Conservation (phyloP, 2,329 filamentous ascomycete genomes). For the Berkeleyomyces basicola region DNA sequence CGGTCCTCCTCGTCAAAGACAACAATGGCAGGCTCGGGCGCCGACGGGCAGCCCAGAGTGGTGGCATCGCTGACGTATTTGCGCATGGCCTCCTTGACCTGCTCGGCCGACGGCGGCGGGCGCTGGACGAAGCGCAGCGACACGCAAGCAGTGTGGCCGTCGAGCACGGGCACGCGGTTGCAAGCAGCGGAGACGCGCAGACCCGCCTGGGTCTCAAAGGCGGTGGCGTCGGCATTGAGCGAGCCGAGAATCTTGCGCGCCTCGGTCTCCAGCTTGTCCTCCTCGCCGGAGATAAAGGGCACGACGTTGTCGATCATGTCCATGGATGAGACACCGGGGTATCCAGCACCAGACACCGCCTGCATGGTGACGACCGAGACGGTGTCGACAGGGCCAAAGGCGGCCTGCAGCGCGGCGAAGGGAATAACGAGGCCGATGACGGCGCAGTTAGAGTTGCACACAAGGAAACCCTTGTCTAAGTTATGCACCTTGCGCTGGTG, state of each 20-base stretch:
- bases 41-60: conserved; percentile 70
- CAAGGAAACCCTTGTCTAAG: conserved; percentile 73
- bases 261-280: conserved; percentile 91
- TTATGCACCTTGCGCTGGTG: conserved; percentile 61
- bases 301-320: conserved; percentile 94
- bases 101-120: conserved; percentile 55
- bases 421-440: conserved; percentile 94
- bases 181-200: conserved; percentile 75
- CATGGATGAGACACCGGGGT: conserved; percentile 81
- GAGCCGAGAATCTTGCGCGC: conserved; percentile 83
- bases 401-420: conserved; percentile 73
- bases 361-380: conserved; percentile 82
- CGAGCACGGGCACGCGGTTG: conserved; percentile 85
- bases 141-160: conserved; percentile 91
- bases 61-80: conserved; percentile 71
- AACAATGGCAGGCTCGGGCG: conserved; percentile 63
- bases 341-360: conserved; percentile 83
- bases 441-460: conserved; percentile 97
- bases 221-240: conserved; percentile 53
- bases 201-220: conserved; percentile 56
- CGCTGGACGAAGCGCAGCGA: conserved; percentile 65
- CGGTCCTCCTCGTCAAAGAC: conserved; percentile 83
- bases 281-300: conserved; percentile 82
- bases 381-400: conserved; percentile 65
- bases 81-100: conserved; percentile 64